Base-by-base conservation (phyloP, 2,329 filamentous ascomycete genomes). In the Sclerotinia nivalis region DNA sequence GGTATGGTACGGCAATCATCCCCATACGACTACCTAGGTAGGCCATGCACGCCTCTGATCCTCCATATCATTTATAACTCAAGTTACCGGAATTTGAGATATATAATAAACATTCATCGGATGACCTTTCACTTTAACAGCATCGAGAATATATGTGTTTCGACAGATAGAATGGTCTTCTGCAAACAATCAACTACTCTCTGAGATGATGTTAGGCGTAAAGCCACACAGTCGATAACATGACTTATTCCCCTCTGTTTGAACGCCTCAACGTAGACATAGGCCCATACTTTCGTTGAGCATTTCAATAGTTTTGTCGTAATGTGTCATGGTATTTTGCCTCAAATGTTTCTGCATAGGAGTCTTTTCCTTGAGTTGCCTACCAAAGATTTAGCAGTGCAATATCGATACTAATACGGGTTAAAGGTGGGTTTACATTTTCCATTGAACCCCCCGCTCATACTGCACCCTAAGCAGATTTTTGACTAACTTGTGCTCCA, bases 401-500 rank as follows among this genome's bases (percentile, higher is more conserved):
- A 68, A 60, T 2, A 40, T 60, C 22, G 28, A 62, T 18, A 4
- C 25, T 18, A 43, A 43, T 25, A 47, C 40, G 40, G 15, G 15
- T 66, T 65, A 4, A 45, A 34, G n/a, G 47, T 5, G 50, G 8
- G 22, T 58, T 55, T 54, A 69, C 70, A 15, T 22, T 62, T 54
- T 64, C 54, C 60, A 66, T 43, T 31, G 55, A 22, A 62, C 62
- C 37, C 72, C 66, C 28, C 73, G 69, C 71, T 71, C 73, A 60
- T 71, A 74, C 25, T 71, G 69, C 71, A 86, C 85, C 74, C 83
- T 49, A 77, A 92, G 75, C 61, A 95, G 78, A 73, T 91, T 93
- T 80, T 88, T 91, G 69, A 95, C 77, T 12, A 96, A 85, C 69
- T 81, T 85, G 78, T 94, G 91, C 82, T 95, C 92, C 45, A 93